A percentile compares a stretch with the other conserved stretches of the same genome.
phyloP scores from a whole-genome alignment of 768 basidiomycete genomes.

The Leucosporidium creatinivorum region DNA sequence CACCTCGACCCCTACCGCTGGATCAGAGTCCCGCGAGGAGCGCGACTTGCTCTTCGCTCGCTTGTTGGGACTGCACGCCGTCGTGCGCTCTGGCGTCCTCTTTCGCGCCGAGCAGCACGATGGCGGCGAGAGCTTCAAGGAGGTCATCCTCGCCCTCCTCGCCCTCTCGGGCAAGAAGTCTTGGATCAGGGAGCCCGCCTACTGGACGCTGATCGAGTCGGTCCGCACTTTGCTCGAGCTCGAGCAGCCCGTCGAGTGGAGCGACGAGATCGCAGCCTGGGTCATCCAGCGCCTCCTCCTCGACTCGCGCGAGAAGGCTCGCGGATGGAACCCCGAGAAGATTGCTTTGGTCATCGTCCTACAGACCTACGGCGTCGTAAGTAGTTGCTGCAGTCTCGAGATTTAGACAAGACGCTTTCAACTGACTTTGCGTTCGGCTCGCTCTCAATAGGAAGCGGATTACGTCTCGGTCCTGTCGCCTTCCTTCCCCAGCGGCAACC shows the following conservation, averaged over 20 bases:
- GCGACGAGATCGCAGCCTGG: constrained; percentile 46
- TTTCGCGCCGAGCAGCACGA: constrained; percentile 52
- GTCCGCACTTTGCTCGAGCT: constrained; percentile 12
- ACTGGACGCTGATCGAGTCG: constrained; percentile 27
- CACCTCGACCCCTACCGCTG: constrained; percentile 61
- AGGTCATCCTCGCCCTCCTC: constrained; percentile 56
- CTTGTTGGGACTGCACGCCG: constrained; percentile 76
- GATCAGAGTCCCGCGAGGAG: constrained; percentile 83
- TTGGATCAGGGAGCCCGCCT: constrained; percentile 64
- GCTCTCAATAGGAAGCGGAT: constrained; percentile 45
- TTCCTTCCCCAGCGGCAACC: constrained; percentile 59
- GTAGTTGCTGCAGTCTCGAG: not conserved
- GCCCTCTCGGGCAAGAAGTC: constrained; percentile 72
- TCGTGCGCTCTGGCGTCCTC: constrained; percentile 77
- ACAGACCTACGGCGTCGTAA: constrained; percentile 45
- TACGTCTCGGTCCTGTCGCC: constrained; percentile 64
- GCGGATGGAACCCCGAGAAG: constrained; percentile 79
- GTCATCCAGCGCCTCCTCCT: constrained; percentile 41
- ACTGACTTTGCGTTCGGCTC: not conserved
- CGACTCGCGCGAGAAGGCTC: constrained; percentile 44
- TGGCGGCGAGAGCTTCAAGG: constrained; percentile 54
- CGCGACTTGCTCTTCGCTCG: constrained; percentile 86
- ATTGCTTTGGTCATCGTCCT: constrained; percentile 69
- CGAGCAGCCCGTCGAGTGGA: constrained; percentile 46
- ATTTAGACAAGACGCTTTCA: not conserved